Evolutionary conservation across 78 protist species (phyloP), one percentile per base, ranked within the genome.

Genomic region (Diacronema lutheri): DNA sequence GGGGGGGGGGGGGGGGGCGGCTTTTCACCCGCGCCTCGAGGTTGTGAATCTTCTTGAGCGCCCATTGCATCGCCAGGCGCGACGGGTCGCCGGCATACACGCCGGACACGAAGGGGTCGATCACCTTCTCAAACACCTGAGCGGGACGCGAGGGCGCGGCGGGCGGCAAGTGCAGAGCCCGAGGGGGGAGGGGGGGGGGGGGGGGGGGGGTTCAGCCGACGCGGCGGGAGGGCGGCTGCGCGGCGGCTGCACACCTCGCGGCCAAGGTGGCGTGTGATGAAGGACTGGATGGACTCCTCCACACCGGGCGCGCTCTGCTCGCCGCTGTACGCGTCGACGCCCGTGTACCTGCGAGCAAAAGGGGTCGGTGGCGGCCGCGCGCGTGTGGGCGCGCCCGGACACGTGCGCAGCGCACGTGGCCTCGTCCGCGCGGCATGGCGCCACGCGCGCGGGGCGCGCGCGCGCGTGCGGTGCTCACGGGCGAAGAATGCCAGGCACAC

Each of bases 91-190:
- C 89, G 23, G 89, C 89, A 20, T 85, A 85, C 55, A 85, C 89
- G 23, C 89, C 89, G 33, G 84, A 76, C 16, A 85, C 89, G 41
- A 85, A 85, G 38, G 89, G 89, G 62, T 85, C 89, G 77, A 85
- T 76, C 35, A 58, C 13, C 16, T 60, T 58, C 58, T 21, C 9
- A 64, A 64, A 81, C 50, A 44, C n/a, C n/a, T n/a, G n/a, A n/a
- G n/a, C n/a, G n/a, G n/a, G n/a, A n/a, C n/a, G 20, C 25, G 20
- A 71, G 16, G 77, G 77, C 26, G 16, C 19, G 33, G 33, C 33
- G 16, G 40, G 19, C 44, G 77, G 21, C 26, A 71, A 71, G 77
- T 21, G 77, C 26, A 31, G 19, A 71, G 77, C 20, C 19, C 19
- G 21, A 21, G 21, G 65, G 19, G 65, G 19, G 33, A 21, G 33